phyloP scores from a whole-genome alignment of 2,329 filamentous ascomycete genomes.

The Venturia carpophila region DNA sequence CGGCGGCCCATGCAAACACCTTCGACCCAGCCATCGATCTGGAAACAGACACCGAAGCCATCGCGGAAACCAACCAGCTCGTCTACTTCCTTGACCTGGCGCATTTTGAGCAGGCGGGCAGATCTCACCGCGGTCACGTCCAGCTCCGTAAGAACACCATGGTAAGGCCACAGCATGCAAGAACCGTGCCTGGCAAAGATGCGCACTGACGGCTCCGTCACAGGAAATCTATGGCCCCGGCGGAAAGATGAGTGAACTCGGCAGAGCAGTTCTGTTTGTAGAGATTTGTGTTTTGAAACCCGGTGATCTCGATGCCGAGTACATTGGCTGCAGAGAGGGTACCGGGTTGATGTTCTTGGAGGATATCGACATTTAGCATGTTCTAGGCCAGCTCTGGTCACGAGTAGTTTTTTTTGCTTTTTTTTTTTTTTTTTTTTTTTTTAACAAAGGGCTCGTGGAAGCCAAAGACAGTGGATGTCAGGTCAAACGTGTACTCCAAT shows the following conservation, averaged over 20 bases:
- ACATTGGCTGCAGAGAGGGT: not conserved
- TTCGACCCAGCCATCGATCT: not conserved
- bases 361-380: not conserved
- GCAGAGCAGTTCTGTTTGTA: not conserved
- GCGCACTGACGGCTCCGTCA: not conserved
- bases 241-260: not conserved
- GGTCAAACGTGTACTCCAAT: no score
- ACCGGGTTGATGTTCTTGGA: constrained; percentile 3
- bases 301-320: constrained; percentile 4
- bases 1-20: not conserved
- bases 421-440: no score
- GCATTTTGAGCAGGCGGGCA: not conserved
- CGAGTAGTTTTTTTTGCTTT: no score
- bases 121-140: not conserved
- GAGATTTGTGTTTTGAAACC: not conserved
- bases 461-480: no score
- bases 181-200: not conserved
- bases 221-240: constrained; percentile 2
- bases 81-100: constrained; percentile 9
- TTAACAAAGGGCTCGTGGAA: no score
- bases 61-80: not conserved
- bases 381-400: no score
- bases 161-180: no score
- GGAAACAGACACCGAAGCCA: not conserved
- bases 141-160: constrained; percentile 2